Percentiles rank a stretch among this genome's conserved stretches.
phyloP scores from a whole-genome alignment of 495 filamentous ascomycete species.

The Neurospora sp. region DNA sequence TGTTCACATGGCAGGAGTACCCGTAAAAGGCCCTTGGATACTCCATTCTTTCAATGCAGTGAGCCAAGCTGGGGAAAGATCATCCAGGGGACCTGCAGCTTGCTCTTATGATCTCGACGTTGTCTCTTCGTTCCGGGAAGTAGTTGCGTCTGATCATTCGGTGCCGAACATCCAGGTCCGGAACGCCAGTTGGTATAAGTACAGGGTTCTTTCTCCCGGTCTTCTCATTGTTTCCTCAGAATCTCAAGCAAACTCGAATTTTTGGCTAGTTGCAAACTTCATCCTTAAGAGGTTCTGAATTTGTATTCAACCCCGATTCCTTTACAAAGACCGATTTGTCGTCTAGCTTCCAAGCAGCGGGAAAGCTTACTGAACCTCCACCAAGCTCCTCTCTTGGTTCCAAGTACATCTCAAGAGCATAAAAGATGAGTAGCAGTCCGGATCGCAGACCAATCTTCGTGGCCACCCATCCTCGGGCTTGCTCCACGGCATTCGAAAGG shows the following conservation, averaged over 20 bases:
- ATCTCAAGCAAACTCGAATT: neutral
- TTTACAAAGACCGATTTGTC: neutral
- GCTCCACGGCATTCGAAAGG: constrained; percentile 92
- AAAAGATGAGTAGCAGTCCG: neutral
- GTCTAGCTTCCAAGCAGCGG: neutral
- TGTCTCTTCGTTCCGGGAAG: neutral
- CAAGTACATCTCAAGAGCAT: neutral
- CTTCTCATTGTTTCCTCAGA: neutral
- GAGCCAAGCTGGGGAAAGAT: neutral
- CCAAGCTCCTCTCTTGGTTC: neutral
- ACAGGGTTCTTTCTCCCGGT: neutral
- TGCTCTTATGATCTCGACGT: neutral
- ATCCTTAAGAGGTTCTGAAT: neutral
- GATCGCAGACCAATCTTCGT: constrained; percentile 69
- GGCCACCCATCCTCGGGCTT: constrained; percentile 85
- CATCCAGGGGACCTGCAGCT: neutral
- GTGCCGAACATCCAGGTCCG: neutral
- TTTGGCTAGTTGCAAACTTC: neutral
- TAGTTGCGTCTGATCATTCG: neutral
- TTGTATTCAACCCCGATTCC: neutral
- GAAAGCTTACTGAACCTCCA: neutral
- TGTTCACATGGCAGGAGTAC: neutral
- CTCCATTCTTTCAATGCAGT: neutral
- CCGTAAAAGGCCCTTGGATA: neutral
- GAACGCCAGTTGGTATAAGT: neutral